Conservation (phyloP, 805 yeast genomes). For the Komagataella populi region DNA sequence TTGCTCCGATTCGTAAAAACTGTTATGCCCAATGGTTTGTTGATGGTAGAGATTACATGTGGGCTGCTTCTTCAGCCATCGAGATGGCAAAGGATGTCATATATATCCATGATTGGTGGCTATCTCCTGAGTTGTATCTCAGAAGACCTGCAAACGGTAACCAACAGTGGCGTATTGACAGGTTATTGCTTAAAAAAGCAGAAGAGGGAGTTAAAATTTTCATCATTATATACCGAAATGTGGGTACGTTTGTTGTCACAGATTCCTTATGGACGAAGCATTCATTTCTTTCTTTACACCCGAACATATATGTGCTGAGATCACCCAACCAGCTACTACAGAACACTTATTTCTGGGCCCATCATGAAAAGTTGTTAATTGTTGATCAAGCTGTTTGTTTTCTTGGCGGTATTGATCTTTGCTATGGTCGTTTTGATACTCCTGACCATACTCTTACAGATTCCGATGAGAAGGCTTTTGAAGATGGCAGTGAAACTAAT, state of each 20-base stretch:
- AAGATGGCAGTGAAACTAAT: conserved; percentile 4
- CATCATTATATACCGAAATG: conserved; percentile 85
- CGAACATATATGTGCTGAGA: conserved; percentile 78
- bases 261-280: conserved; percentile 94
- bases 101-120: conserved; percentile 98
- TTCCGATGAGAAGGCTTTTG: conserved; percentile 30
- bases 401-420: conserved; percentile 90
- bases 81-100: conserved; percentile 90
- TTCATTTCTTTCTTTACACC: conserved; percentile 72
- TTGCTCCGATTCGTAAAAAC: conserved; percentile 81
- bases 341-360: conserved; percentile 96
- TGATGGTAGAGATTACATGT: conserved; percentile 83
- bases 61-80: conserved; percentile 90
- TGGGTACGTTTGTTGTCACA: conserved; percentile 83
- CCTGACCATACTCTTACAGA: conserved; percentile 89
- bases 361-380: conserved; percentile 85
- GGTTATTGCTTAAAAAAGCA: conserved; percentile 80
- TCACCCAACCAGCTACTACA: conserved; percentile 93
- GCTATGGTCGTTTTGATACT: conserved; percentile 93
- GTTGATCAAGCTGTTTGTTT: conserved; percentile 83
- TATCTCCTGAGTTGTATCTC: conserved; percentile 84
- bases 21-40: conserved; percentile 95
- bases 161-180: conserved; percentile 85
- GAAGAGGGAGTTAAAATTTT: conserved; percentile 90
- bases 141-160: conserved; percentile 93